Evolutionary conservation across 176 grass and related monocot genomes (phyloP), one percentile per base, ranked within the genome.

Genomic region (Hordeum marinum): DNA sequence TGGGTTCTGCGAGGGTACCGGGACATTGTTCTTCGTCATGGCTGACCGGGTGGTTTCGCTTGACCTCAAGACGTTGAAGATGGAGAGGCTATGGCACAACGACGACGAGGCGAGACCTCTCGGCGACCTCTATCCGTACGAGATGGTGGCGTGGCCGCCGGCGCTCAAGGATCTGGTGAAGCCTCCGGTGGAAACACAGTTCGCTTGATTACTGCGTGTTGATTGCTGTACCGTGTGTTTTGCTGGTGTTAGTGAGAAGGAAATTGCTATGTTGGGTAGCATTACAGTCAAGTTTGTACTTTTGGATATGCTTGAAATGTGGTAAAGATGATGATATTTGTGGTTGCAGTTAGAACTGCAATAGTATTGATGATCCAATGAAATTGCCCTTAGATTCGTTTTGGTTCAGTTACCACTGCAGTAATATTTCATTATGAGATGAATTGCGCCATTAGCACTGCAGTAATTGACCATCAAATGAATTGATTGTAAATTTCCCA

Each of bases 131-230:
- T 91, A 65, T 75, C 83, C 87, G 12, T 87, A 59, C 37, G 83
- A 92, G 84, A 94, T 94, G 92, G 23, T 87, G 87, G 54, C 63
- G 11, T 91, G 92, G 92, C 89, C 89, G 34, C 92, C 89, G 29
- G 86, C 14, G 65, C 63, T 80, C 0, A 59, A 72, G 60, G 61
- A 83, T 9, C 10, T 20, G 13, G 37, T 7, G 42, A 45, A 73
- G 73, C 65, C 36, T 75, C 45, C 15, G 42, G 31, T 32, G 31
- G 3, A 32, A 32, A 3, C 31, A 32, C 3, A 32, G n/a, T 40
- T 40, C 1, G 39, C 7, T 40, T 40, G 39, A 40, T 40, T 8
- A 24, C 1, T 81, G 11, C 4, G 10, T n/a, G 48, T 0, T 69
- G 26, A 23, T 54, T 75, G 8, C 25, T 63, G 59, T 27, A 54